Conservation (phyloP, 2,329 filamentous ascomycete species). For the Blastomyces parvus region DNA sequence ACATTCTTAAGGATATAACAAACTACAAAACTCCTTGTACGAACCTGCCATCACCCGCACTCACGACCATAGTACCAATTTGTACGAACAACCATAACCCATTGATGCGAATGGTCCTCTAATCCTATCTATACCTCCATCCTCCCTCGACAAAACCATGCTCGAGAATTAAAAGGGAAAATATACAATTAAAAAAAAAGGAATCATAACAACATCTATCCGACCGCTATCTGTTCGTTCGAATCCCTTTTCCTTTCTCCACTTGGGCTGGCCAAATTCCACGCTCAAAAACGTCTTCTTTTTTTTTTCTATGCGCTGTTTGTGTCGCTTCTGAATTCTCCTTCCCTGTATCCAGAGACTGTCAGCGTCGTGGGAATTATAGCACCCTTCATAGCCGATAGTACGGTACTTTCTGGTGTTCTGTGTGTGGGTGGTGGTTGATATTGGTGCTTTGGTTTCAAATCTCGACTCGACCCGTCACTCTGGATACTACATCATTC, state of each 20-base stretch:
- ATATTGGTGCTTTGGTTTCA: background rate
- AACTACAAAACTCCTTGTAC: background rate
- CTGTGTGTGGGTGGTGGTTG: background rate
- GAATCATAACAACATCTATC: too few species aligned
- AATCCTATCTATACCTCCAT: background rate
- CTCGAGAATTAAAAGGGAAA: background rate
- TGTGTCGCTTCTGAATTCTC: background rate
- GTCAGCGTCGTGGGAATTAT: too few species aligned
- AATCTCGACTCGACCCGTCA: too few species aligned
- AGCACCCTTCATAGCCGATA: background rate
- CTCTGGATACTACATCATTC: background rate
- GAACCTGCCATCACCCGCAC: too few species aligned
- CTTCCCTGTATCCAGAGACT: too few species aligned
- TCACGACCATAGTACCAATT: too few species aligned
- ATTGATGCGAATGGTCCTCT: background rate
- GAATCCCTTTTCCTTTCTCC: background rate
- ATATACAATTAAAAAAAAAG: background rate
- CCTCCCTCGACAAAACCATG: background rate
- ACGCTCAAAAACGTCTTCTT: background rate
- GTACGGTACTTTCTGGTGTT: background rate
- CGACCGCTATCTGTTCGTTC: slow-evolving; percentile 1
- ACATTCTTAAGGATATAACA: too few species aligned
- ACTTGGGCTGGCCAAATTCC: background rate
- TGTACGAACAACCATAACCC: too few species aligned
- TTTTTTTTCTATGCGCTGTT: background rate